Evolutionary conservation across 768 basidiomycete genomes (phyloP).

Genomic region (Tricholoma bakamatsutake): DNA sequence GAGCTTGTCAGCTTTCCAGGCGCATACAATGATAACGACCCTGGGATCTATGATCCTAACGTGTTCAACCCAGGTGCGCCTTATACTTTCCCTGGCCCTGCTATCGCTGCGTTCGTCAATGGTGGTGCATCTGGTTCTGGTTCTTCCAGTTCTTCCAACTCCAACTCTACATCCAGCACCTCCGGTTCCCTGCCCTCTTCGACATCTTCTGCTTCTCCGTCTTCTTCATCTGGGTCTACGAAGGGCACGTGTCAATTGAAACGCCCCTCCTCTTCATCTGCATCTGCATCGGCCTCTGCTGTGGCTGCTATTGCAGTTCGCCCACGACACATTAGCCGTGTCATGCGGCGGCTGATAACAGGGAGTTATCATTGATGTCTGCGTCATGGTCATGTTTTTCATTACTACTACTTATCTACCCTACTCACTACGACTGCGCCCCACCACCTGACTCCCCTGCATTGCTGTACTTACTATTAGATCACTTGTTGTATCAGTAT

Average conservation of each 20-base stretch:
- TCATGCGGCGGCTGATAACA: conserved; percentile 23
- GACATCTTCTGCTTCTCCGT: conserved; percentile 2
- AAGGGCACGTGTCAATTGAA: not conserved
- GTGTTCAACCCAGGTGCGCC: conserved; percentile 28
- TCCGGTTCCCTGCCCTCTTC: conserved; percentile 1
- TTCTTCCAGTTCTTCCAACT: not conserved
- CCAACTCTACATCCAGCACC: not conserved
- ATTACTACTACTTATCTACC: not conserved
- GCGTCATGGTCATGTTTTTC: not conserved
- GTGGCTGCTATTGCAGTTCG: conserved; percentile 4
- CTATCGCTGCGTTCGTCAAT: conserved; percentile 35
- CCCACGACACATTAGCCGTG: conserved; percentile 23
- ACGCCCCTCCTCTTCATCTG: not conserved
- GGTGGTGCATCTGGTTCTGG: conserved; percentile 7
- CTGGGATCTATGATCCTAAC: conserved; percentile 60
- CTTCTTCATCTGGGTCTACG: not conserved
- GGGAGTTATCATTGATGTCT: conserved; percentile 2
- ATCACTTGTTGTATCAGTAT: too few species aligned
- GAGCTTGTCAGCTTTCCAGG: conserved; percentile 68
- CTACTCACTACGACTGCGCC: not conserved
- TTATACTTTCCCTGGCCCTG: conserved; percentile 49
- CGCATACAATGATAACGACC: conserved; percentile 63
- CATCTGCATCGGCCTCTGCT: not conserved
- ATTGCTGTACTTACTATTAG: too few species aligned
- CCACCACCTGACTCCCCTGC: not conserved